Evolutionary conservation across 495 filamentous ascomycete species (phyloP), one percentile per base, ranked within the genome.

Genomic region (Aspergillus olivimuriae): DNA sequence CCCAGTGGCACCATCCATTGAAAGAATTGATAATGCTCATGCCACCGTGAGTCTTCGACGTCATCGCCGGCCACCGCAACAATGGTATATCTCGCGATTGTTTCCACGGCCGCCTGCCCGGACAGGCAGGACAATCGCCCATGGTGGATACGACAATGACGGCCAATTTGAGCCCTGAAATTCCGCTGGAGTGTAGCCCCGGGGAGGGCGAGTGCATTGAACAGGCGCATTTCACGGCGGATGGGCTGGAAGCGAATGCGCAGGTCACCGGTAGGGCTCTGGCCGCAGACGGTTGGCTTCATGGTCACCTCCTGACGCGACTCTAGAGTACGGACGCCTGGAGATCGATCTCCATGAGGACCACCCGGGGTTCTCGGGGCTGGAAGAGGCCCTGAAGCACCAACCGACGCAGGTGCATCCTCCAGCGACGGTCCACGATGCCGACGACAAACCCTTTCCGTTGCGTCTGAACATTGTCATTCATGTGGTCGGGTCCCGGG

Each of bases 401-500:
- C 41, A 39, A 15, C 2, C 6, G 24, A 44, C 31, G 11, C 41
- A 28, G 24, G 24, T 28, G 6, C 11, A n/a, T 24, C 41, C 16
- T 14, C 6, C 17, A 22, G 18, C 16, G 16, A 6, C 12, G 31
- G 37, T 43, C 3, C 31, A 84, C 0, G 75, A 78, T 26, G 81
- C 78, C 28, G 61, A 65, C 34, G 75, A 75, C 0, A 81, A 75
- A 7, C 68, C 81, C 50, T 73, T 68, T 9, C 80, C 78, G 9
- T 43, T 77, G 14, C 47, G 60, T 17, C 63, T 89, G 32, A 88
- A 90, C 56, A 75, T 89, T 24, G 86, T 89, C 19, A 88, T 89
- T 47, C 84, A 87, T 58, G 81, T 91, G 0, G 83, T 90, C 17
- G 87, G 85, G 10, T 83, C 81, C 1, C 76, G 86, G n/a, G 87